phyloP scores from a whole-genome alignment of 2,329 filamentous ascomycete genomes.

The Pseudogymnoascus sp. region DNA sequence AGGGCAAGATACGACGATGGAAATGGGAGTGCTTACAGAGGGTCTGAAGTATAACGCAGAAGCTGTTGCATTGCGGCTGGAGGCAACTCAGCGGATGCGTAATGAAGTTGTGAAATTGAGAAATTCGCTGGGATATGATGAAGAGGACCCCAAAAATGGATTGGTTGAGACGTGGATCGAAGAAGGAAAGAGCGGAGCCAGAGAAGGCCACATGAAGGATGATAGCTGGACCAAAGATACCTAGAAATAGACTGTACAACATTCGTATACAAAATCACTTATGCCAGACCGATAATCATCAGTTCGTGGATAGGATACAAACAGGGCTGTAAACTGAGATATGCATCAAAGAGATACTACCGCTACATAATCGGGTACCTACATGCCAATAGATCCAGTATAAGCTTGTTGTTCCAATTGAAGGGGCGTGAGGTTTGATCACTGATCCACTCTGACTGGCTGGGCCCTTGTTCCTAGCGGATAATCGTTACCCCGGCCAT shows the following conservation, averaged over 20 bases:
- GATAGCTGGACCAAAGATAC: slow-evolving; percentile 52
- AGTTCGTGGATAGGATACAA: neutral
- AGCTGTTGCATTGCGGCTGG: slow-evolving; percentile 65
- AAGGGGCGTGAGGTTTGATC: neutral
- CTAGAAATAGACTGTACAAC: neutral
- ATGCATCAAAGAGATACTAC: neutral
- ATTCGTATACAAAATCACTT: neutral
- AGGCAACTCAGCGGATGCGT: slow-evolving; percentile 71
- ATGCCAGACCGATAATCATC: neutral
- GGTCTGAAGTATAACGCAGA: slow-evolving; percentile 62
- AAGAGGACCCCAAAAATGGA: slow-evolving; percentile 69
- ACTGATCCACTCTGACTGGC: neutral
- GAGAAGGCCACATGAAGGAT: slow-evolving; percentile 45
- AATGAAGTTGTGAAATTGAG: slow-evolving; percentile 74
- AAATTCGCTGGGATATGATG: slow-evolving; percentile 56
- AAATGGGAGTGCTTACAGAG: slow-evolving; percentile 54
- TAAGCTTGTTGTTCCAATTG: slow-evolving; percentile 2
- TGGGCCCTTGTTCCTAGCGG: slow-evolving; percentile 5
- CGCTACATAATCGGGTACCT: neutral
- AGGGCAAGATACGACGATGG: slow-evolving; percentile 25
- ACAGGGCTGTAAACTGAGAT: neutral
- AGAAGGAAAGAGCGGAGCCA: slow-evolving; percentile 43
- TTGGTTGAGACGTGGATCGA: slow-evolving; percentile 72
- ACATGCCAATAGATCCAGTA: neutral
- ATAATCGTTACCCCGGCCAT: neutral